These are phyloP conservation scores for Skeletonema grethae DNA, from an alignment of 108 stramenopile species.

Conservation along the genomic window DNA sequence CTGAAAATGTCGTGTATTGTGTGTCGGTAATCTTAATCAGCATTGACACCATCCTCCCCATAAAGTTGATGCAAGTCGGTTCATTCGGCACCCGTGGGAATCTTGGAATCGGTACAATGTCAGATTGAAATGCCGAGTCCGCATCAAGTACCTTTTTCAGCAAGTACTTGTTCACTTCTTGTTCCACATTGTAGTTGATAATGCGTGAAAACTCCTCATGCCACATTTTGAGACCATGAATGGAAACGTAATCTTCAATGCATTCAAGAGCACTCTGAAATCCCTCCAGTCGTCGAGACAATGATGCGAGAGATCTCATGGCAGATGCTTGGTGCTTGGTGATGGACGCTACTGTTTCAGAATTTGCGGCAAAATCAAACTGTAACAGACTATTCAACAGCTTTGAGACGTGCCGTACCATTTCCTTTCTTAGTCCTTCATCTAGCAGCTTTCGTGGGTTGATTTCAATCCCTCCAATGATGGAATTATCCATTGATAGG, in stretches of 20 bases:
- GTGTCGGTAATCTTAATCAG: slow-evolving; percentile 55
- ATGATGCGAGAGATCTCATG: slow-evolving; percentile 35
- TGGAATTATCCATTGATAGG: slow-evolving; percentile 65
- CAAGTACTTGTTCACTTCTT: slow-evolving; percentile 66
- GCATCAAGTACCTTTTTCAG: slow-evolving; percentile 54
- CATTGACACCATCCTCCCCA: slow-evolving; percentile 55
- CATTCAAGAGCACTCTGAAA: slow-evolving; percentile 55
- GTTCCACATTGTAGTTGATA: slow-evolving; percentile 57
- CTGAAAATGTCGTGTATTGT: slow-evolving; percentile 38
- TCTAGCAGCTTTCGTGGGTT: slow-evolving; percentile 61
- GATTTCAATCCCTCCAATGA: slow-evolving; percentile 63
- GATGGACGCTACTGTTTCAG: slow-evolving; percentile 38
- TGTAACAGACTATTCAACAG: slow-evolving; percentile 48
- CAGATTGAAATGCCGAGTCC: slow-evolving; percentile 52
- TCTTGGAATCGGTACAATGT: slow-evolving; percentile 54
- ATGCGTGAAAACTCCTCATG: slow-evolving; percentile 61
- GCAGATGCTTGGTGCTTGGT: slow-evolving; percentile 27
- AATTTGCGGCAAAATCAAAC: slow-evolving; percentile 52
- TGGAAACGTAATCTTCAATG: slow-evolving; percentile 63
- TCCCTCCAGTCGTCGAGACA: slow-evolving; percentile 45
- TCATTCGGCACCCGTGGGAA: slow-evolving; percentile 41
- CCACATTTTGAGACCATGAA: slow-evolving; percentile 67
- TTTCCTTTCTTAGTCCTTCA: slow-evolving; percentile 63
- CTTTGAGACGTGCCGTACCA: slow-evolving; percentile 52
- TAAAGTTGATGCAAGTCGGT: slow-evolving; percentile 52